Conservation (phyloP, 2,329 filamentous ascomycete species). For the Onygenales sp. region DNA sequence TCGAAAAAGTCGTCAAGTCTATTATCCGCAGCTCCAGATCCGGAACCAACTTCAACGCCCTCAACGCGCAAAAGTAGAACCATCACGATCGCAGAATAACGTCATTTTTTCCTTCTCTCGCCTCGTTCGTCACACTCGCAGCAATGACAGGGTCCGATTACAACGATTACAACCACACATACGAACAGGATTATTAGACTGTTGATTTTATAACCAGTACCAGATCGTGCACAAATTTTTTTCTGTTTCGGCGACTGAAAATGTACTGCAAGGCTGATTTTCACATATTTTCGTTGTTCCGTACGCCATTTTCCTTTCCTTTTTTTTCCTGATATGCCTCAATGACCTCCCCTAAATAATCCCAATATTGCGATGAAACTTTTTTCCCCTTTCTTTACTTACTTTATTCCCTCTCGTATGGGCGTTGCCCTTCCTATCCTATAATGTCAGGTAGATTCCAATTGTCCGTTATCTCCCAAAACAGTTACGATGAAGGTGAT, state of each 20-base stretch:
- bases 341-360: not conserved
- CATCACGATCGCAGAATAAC: no score
- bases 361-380: not conserved
- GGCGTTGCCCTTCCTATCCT: not conserved
- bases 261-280: not conserved
- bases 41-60: conserved; percentile 25
- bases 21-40: conserved; percentile 53
- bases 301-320: not conserved
- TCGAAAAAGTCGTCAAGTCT: conserved; percentile 71
- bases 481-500: not conserved
- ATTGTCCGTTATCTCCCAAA: no score
- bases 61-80: not conserved
- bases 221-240: not conserved
- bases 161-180: no score
- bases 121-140: no score
- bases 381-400: not conserved
- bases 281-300: not conserved
- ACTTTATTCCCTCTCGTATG: no score
- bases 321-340: not conserved
- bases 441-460: not conserved
- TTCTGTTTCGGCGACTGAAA: not conserved
- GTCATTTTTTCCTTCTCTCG: no score
- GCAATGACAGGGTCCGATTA: no score
- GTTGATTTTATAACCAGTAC: not conserved
- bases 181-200: not conserved